Conservation (phyloP, 371 early-diverging fungal species). For the Mortierella sp. region DNA sequence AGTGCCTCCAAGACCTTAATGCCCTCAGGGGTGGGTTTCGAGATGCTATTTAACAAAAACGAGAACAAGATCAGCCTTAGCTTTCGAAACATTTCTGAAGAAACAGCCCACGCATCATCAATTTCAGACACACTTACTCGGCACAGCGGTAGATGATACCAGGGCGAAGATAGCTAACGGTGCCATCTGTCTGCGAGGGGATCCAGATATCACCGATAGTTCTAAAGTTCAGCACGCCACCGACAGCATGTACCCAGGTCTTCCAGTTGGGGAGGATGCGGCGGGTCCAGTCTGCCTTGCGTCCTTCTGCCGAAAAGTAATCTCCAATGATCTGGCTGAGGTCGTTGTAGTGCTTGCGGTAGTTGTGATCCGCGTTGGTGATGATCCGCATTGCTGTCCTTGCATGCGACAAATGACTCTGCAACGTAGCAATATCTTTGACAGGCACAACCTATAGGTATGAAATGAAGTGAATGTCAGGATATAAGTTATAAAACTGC, state of each 20-base stretch:
- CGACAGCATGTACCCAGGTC: constrained; percentile 62
- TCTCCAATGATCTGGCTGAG: constrained; percentile 58
- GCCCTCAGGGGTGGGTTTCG: constrained; percentile 64
- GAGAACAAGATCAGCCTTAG: neutral
- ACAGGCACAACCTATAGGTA: constrained; percentile 67
- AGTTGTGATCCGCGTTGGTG: constrained; percentile 72
- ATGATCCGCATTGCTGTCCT: constrained; percentile 66
- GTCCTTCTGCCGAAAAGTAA: constrained; percentile 57
- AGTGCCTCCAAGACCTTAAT: constrained; percentile 61
- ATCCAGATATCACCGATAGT: constrained; percentile 66
- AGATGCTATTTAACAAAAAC: constrained; percentile 48
- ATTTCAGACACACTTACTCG: constrained; percentile 33
- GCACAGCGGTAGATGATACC: constrained; percentile 55
- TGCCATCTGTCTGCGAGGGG: constrained; percentile 36
- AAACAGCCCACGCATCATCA: neutral
- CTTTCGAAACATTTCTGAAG: neutral
- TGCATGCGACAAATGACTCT: constrained; percentile 62
- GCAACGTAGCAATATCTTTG: constrained; percentile 66
- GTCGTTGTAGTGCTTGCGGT: constrained; percentile 62
- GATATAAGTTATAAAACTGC: neutral
- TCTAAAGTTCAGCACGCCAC: constrained; percentile 72
- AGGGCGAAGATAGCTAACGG: constrained; percentile 45
- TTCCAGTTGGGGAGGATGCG: constrained; percentile 54
- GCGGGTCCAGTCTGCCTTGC: constrained; percentile 49
- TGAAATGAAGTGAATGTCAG: neutral